These are phyloP conservation scores for Mortierella sp. DNA, from an alignment of 371 early-diverging fungal species.

Conservation along the genomic window DNA sequence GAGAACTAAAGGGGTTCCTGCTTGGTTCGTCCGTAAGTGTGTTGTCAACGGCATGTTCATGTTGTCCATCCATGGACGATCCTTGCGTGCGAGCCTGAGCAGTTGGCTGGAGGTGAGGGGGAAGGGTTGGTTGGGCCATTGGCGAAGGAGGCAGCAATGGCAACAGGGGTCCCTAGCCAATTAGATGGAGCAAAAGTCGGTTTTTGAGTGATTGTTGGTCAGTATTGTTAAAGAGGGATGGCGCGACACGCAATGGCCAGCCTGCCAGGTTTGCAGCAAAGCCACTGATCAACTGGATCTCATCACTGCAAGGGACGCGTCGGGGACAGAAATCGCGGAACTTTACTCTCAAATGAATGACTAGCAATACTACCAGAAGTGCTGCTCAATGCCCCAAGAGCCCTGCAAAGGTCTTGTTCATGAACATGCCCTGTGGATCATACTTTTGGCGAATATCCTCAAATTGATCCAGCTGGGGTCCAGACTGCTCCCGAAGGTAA, in stretches of 20 bases:
- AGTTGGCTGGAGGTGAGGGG: not conserved
- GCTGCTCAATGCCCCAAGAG: constrained; percentile 18
- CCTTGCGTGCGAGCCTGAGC: not conserved
- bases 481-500: constrained; percentile 22
- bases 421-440: constrained; percentile 46
- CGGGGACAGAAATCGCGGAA: not conserved
- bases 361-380: too few relatives aligned
- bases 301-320: not conserved
- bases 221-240: not conserved
- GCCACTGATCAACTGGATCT: not conserved
- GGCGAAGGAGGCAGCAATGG: constrained; percentile 2
- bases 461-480: constrained; percentile 23
- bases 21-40: not conserved
- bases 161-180: constrained; percentile 7
- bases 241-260: not conserved
- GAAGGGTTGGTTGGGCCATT: constrained; percentile 7
- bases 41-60: not conserved
- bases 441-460: constrained; percentile 43
- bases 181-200: not conserved
- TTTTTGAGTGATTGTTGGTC: not conserved
- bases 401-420: constrained; percentile 34
- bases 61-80: not conserved
- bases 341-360: not conserved
- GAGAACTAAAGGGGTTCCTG: not conserved
- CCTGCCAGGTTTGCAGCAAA: not conserved